Conservation (phyloP, 371 early-diverging fungal species). For the Mortierella sp. region DNA sequence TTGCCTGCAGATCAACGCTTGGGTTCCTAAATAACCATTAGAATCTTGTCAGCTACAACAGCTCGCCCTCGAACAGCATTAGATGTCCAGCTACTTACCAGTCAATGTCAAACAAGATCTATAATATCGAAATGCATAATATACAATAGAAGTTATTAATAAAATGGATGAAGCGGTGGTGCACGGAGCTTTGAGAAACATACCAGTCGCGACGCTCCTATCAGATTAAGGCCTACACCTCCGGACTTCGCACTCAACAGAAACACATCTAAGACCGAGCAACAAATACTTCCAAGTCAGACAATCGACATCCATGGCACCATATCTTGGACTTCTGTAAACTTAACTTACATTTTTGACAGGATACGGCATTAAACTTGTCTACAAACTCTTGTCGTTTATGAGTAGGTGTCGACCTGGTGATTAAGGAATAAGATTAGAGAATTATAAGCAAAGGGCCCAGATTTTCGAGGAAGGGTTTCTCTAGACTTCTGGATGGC, state of each 20-base stretch:
- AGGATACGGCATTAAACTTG: constrained; percentile 51
- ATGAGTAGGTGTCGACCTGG: constrained; percentile 62
- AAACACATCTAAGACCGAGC: constrained; percentile 58
- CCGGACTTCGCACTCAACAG: constrained; percentile 74
- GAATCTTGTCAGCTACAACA: background rate
- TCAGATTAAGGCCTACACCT: constrained; percentile 72
- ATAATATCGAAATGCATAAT: background rate
- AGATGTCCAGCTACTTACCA: constrained; percentile 48
- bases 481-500: no score
- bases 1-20: constrained; percentile 66
- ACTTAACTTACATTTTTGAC: constrained; percentile 36
- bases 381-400: constrained; percentile 66
- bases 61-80: background rate
- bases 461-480: background rate
- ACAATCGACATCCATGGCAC: background rate
- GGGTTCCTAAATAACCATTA: constrained; percentile 56
- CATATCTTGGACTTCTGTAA: background rate
- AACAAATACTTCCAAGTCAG: background rate
- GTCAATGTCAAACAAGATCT: constrained; percentile 68
- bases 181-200: background rate
- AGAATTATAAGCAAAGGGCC: no score
- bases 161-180: background rate
- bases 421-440: background rate
- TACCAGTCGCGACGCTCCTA: constrained; percentile 70
- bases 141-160: background rate